Conservation (phyloP, 2,329 filamentous ascomycete genomes). For the Hypomyces rosellus region DNA sequence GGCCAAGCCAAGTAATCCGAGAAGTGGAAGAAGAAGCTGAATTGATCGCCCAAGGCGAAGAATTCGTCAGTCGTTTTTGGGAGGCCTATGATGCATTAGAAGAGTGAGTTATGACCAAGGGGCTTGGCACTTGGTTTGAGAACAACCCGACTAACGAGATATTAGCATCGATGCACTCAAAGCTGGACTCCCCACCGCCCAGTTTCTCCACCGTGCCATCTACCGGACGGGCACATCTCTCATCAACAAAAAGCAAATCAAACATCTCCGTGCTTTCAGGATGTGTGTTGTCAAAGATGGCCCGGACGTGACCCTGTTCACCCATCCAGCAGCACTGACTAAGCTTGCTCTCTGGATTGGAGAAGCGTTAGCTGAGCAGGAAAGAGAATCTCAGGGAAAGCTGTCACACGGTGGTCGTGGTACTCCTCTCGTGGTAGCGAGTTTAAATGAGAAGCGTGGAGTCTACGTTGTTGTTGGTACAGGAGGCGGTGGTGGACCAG, state of each 20-base stretch:
- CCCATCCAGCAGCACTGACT: slow-evolving; percentile 84
- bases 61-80: slow-evolving; percentile 64
- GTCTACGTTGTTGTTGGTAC: slow-evolving; percentile 92
- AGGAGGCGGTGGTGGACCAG: slow-evolving; percentile 75
- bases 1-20: slow-evolving; percentile 26
- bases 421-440: slow-evolving; percentile 83
- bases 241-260: slow-evolving; percentile 89
- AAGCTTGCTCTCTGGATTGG: slow-evolving; percentile 93
- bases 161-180: slow-evolving; percentile 68
- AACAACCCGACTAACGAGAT: not conserved
- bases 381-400: slow-evolving; percentile 67
- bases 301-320: slow-evolving; percentile 85
- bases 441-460: slow-evolving; percentile 77
- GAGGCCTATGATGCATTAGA: slow-evolving; percentile 66
- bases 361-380: slow-evolving; percentile 85
- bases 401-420: slow-evolving; percentile 63
- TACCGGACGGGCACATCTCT: slow-evolving; percentile 86
- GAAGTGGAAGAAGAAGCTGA: slow-evolving; percentile 44
- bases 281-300: slow-evolving; percentile 96
- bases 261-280: slow-evolving; percentile 84
- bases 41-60: slow-evolving; percentile 49
- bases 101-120: slow-evolving; percentile 42
- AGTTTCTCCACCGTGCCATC: slow-evolving; percentile 86
- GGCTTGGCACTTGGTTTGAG: not conserved
- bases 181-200: slow-evolving; percentile 71